Percentiles rank a stretch among this genome's conserved stretches.
Conservation (phyloP, 139 green algal genomes). For the Picochlorum sp. region DNA sequence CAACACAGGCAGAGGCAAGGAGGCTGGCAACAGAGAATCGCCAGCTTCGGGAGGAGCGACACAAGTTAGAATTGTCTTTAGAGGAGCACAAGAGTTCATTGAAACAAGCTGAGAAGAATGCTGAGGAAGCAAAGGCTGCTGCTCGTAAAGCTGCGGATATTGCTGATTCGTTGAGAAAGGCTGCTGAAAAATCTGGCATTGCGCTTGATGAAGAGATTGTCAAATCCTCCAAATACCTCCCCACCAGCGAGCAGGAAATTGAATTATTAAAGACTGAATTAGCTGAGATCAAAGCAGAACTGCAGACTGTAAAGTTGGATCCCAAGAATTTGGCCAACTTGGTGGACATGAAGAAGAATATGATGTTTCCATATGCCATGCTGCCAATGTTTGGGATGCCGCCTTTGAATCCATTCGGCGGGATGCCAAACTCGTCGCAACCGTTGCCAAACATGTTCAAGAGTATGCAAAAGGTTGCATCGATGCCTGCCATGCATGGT, state of each 20-base stretch:
- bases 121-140: slow-evolving; percentile 9
- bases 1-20: slow-evolving; percentile 18
- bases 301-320: slow-evolving; percentile 10
- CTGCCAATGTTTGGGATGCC: slow-evolving; percentile 6
- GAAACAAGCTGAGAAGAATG: slow-evolving; percentile 9
- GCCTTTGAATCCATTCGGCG: slow-evolving; percentile 27
- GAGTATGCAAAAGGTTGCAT: slow-evolving; percentile 35
- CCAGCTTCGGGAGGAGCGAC: slow-evolving; percentile 29
- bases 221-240: not conserved
- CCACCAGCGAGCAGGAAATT: slow-evolving; percentile 25
- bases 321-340: slow-evolving; percentile 7
- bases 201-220: not conserved
- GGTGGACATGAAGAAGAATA: not conserved
- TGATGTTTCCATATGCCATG: slow-evolving; percentile 12
- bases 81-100: slow-evolving; percentile 26
- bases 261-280: slow-evolving; percentile 18
- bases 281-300: slow-evolving; percentile 13
- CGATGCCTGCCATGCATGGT: slow-evolving; percentile 33
- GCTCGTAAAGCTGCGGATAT: slow-evolving; percentile 16
- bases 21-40: slow-evolving; percentile 26
- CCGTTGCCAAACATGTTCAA: not conserved
- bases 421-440: slow-evolving; percentile 2
- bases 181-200: not conserved
- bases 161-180: slow-evolving; percentile 5
- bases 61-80: slow-evolving; percentile 19